Evolutionary conservation across 306 rosid species (phyloP), one percentile per base, ranked within the genome.

Genomic region (Cercis canadensis): DNA sequence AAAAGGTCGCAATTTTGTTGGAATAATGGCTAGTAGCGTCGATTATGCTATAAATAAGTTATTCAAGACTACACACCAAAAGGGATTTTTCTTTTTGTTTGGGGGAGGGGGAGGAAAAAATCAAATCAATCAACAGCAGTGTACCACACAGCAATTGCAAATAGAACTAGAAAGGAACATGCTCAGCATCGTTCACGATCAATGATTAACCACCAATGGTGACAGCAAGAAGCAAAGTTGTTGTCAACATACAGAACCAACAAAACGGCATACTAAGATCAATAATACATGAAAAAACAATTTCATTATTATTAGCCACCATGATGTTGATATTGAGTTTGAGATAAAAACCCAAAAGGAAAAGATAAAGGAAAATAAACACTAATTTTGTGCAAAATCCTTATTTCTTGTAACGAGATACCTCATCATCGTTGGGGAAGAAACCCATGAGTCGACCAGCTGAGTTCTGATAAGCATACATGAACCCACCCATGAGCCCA

Each of bases 391-490:
- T 5, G 34, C 46, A 61, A 67, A 72, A 54, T 8, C 11, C 2
- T 90, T 83, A 92, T 73, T 92, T 92, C 72, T 85, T 88, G 86
- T 85, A 77, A 70, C 86, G 96, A 74, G 92, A 90, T 82, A 92
- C 96, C 90, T 92, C 98, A 68, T 61, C 81, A 6, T 88, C 89
- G 65, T 92, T 92, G 77, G 98, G 98, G 78, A 90, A 92, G 78
- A 92, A 92, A 8, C 96, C 98, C 98, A 90, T 92, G 63, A 92
- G 62, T 57, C 98, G 71, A 18, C 96, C 98, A 0, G 91, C 96
- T 5, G 98, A 92, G 73, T 92, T 92, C 82, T 90, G 96, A 75
- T 88, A 92, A 9, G 98, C 98, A 36, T 90, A 92, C 98, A 92
- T 92, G 84, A 92, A 92, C 3, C 98, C 98, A 49, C 98, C 98